phyloP scores from a whole-genome alignment of 805 yeast genomes.

The Kregervanrija delftensis region DNA sequence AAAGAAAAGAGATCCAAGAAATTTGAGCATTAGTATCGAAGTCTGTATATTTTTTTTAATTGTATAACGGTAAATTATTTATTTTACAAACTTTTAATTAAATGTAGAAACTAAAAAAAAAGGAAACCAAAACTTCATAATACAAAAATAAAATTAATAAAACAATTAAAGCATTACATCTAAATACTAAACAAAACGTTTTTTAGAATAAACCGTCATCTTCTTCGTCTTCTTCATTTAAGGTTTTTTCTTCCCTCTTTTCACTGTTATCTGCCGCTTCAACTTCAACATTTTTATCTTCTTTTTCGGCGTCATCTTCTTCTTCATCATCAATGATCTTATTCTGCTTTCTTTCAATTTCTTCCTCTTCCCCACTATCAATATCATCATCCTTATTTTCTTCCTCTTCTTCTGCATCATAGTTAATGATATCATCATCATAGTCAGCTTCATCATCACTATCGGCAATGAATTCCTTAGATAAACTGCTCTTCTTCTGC shows the following conservation, averaged over 20 bases:
- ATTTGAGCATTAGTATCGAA: constrained; percentile 20
- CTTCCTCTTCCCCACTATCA: constrained; percentile 10
- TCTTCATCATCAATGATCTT: constrained; percentile 15
- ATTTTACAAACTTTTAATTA: background rate
- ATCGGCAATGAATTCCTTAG: constrained; percentile 25
- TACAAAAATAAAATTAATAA: background rate
- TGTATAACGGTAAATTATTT: background rate
- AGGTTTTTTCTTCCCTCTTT: background rate
- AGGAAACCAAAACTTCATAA: background rate
- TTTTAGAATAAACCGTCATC: constrained; percentile 9
- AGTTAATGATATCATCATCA: constrained; percentile 10
- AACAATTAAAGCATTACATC: background rate
- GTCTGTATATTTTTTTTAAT: background rate
- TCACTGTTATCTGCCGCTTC: background rate
- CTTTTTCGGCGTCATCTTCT: constrained; percentile 11
- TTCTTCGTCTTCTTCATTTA: constrained; percentile 8
- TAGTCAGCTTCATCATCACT: constrained; percentile 26
- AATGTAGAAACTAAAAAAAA: background rate
- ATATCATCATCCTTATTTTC: constrained; percentile 5
- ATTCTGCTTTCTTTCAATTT: constrained; percentile 16
- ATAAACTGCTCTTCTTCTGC: constrained; percentile 18
- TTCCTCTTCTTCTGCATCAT: constrained; percentile 8
- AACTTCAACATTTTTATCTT: background rate
- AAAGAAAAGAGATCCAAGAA: constrained; percentile 26
- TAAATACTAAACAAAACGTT: background rate